Evolutionary conservation across 2,329 filamentous ascomycete genomes (phyloP), one percentile per base, ranked within the genome.

Genomic region (Talaromyces sp.): DNA sequence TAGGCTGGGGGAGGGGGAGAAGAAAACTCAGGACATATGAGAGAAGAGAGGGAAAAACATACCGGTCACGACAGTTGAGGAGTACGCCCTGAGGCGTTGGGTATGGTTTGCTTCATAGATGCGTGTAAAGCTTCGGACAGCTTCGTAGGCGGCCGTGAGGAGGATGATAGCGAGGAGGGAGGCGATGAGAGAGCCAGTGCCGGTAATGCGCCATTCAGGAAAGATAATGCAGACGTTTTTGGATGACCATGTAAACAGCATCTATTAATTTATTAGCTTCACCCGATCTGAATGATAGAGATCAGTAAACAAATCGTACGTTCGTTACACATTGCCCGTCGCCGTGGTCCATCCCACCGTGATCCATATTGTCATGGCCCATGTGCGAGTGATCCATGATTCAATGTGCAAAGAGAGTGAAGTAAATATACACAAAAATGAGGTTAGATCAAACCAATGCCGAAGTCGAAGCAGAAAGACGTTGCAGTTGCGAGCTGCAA

Each of bases 221-320:
- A 98, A 99, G 76, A 99, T 86, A 77, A 99, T 96, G 84, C 95
- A 99, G 66, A 99, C 91, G 79, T 98, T 90, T 61, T 83, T 86
- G 2, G 93, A 94, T 75, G 92, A 87, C 94, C 94, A 99, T 64
- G 92, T 98, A 82, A 99, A 99, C 68, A 98, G 87, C 94, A 97
- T 98, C 92, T 96, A 68, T 5, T 54, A 18, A 44, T 36, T 5
- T 55, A 10, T 55, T 31, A 54, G 57, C 30, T 33, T 60, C 10
- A 8, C n/a, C 12, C 23, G n/a, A 12, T 30, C 12, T 33, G n/a
- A 12, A 33, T 53, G 30, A 31, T 47, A 56, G 23, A 44, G 27
- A 57, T 28, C 5, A 8, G 44, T 27, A 47, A 64, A 40, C 23
- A 16, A 51, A 12, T 70, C 88, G 71, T 79, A 94, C 93, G 77